Percentiles rank a stretch among this genome's conserved stretches.
These are phyloP conservation scores for Westerdykella sp. DNA, from an alignment of 2,329 filamentous ascomycete genomes.

Conservation along the genomic window DNA sequence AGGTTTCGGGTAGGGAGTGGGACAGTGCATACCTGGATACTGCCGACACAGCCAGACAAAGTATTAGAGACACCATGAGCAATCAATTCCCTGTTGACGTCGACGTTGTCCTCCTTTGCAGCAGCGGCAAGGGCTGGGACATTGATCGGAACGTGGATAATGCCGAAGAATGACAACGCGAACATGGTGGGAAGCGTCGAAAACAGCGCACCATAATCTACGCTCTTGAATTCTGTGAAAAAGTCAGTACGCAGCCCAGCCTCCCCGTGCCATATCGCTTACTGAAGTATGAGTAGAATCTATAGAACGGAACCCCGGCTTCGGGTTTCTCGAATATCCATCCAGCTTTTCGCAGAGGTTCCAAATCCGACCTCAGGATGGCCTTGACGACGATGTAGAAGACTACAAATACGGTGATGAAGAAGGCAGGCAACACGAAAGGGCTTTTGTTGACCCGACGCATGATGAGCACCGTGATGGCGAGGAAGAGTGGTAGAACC, in stretches of 20 bases:
- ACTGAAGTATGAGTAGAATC: conserved; percentile 95
- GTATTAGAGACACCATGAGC: conserved; percentile 92
- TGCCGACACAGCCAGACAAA: conserved; percentile 76
- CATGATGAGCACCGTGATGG: conserved; percentile 67
- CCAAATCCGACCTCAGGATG: conserved; percentile 61
- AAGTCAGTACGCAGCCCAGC: conserved; percentile 3
- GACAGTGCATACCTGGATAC: conserved; percentile 56
- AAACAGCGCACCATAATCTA: conserved; percentile 77
- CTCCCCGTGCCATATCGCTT: conserved; percentile 34
- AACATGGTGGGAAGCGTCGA: conserved; percentile 91
- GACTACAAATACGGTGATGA: conserved; percentile 66
- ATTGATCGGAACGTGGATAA: conserved; percentile 96
- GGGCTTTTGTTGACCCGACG: conserved; percentile 74
- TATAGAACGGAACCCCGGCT: conserved; percentile 87
- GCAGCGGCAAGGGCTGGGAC: conserved; percentile 88
- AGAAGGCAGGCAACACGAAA: conserved; percentile 80
- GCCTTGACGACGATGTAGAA: conserved; percentile 74
- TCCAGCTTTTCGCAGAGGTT: conserved; percentile 62
- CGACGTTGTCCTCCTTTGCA: conserved; percentile 84
- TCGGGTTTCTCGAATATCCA: conserved; percentile 91
- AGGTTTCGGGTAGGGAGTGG: neutral
- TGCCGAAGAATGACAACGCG: conserved; percentile 92
- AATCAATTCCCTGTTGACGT: conserved; percentile 84
- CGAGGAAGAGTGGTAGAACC: conserved; percentile 71
- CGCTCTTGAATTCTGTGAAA: conserved; percentile 63